A percentile compares a stretch with the other conserved stretches of the same genome.
Conservation (phyloP, 2,329 filamentous ascomycete species). For the Beauveria sp. region DNA sequence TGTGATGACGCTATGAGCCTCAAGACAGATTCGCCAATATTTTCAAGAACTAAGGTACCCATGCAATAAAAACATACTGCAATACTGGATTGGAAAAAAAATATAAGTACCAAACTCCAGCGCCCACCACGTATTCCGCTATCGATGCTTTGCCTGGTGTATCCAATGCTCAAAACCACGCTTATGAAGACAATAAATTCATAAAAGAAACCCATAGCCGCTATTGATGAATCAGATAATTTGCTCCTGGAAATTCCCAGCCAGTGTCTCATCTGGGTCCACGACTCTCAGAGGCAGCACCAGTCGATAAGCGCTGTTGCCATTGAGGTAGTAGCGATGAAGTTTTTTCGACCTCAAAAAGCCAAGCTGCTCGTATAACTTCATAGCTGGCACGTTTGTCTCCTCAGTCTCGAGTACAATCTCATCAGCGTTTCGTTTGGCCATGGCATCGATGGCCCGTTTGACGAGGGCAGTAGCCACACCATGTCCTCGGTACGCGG, state of each 20-base stretch:
- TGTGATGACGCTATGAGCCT: neutral
- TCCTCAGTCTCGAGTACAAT: slow-evolving; percentile 95
- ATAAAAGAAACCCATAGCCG: neutral
- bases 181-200: neutral
- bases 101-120: slow-evolving; percentile 1
- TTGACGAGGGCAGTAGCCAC: slow-evolving; percentile 86
- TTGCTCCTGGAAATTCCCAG: slow-evolving; percentile 27
- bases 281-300: slow-evolving; percentile 66
- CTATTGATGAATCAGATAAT: slow-evolving; percentile 8
- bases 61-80: neutral
- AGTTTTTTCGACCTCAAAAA: slow-evolving; percentile 89
- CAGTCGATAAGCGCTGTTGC: slow-evolving; percentile 86
- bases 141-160: slow-evolving; percentile 1
- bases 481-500: slow-evolving; percentile 71
- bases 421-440: slow-evolving; percentile 75
- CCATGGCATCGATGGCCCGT: slow-evolving; percentile 87
- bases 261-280: slow-evolving; percentile 31
- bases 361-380: slow-evolving; percentile 85
- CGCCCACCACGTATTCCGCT: neutral
- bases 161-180: neutral
- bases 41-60: too few species aligned
- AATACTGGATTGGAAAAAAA: neutral
- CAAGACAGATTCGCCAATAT: too few species aligned
- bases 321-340: slow-evolving; percentile 93
- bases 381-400: slow-evolving; percentile 81